phyloP scores from a whole-genome alignment of 2,329 filamentous ascomycete genomes.

The Colletotrichum lini region DNA sequence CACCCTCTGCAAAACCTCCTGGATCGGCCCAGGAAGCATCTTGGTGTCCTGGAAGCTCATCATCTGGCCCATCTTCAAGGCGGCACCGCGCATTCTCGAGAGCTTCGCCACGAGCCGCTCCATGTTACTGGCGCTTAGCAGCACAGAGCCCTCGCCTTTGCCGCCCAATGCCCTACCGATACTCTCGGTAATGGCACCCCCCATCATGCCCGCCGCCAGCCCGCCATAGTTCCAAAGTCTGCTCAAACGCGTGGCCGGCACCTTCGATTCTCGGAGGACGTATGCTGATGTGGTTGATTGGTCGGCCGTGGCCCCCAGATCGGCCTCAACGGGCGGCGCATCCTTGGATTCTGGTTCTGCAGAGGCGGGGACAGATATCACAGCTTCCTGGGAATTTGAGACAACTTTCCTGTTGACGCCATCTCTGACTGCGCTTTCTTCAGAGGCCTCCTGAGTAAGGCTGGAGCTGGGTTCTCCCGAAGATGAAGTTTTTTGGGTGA shows the following conservation, averaged over 20 bases:
- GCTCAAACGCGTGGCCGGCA: constrained; percentile 89
- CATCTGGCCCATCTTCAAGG: constrained; percentile 98
- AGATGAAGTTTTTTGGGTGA: not conserved
- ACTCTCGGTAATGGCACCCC: constrained; percentile 89
- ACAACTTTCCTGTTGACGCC: too few species aligned
- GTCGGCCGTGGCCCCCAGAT: constrained; percentile 10
- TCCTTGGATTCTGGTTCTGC: not conserved
- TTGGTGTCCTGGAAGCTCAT: constrained; percentile 98
- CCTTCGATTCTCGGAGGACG: constrained; percentile 87
- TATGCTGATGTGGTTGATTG: constrained; percentile 52
- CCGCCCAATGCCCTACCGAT: constrained; percentile 85
- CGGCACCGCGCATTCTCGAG: constrained; percentile 95
- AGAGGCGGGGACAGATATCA: not conserved
- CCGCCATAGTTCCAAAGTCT: constrained; percentile 96
- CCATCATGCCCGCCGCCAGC: constrained; percentile 93
- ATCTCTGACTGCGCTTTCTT: not conserved
- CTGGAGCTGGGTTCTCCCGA: not conserved
- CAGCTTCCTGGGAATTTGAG: not conserved
- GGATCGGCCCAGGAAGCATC: constrained; percentile 89
- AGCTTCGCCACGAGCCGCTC: constrained; percentile 93
- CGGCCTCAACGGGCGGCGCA: constrained; percentile 11
- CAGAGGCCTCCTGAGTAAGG: not conserved
- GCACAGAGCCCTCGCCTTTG: constrained; percentile 78
- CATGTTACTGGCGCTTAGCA: constrained; percentile 92
- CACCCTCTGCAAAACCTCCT: constrained; percentile 91